phyloP scores from a whole-genome alignment of 192 early-diverging fungal species.

The Cetraspora pellucida region DNA sequence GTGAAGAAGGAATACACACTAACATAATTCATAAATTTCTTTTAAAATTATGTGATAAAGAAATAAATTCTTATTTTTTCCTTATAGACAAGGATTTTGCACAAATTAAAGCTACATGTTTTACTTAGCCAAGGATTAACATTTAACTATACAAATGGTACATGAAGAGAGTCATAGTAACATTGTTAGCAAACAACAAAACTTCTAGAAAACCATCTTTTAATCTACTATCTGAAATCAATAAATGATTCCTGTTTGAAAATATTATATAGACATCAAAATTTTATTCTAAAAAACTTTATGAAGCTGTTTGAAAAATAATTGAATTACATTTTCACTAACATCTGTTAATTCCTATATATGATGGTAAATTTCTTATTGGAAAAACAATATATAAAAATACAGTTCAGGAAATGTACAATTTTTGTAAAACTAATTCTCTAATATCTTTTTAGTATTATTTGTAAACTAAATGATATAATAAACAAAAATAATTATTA shows the following conservation, averaged over 20 bases:
- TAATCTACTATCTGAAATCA: background rate
- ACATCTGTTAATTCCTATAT: constrained; percentile 11
- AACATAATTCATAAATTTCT: too few relatives aligned
- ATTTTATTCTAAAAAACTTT: constrained; percentile 11
- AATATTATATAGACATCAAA: background rate
- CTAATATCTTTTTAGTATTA: background rate
- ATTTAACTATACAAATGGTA: background rate
- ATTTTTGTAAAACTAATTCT: constrained; percentile 24
- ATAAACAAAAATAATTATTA: background rate
- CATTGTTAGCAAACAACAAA: background rate
- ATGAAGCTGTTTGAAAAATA: background rate
- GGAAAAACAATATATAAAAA: background rate
- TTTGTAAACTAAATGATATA: background rate
- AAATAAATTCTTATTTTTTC: too few relatives aligned
- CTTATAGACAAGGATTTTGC: constrained; percentile 18
- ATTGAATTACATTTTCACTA: constrained; percentile 9
- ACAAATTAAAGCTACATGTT: background rate
- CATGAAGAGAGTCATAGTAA: background rate
- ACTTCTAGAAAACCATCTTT: background rate
- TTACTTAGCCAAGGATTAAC: background rate
- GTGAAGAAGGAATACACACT: background rate
- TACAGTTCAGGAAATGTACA: constrained; percentile 17
- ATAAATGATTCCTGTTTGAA: background rate
- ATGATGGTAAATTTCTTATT: background rate
- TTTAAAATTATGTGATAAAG: too few relatives aligned